Percentiles rank a stretch among this genome's conserved stretches.
Conservation (phyloP, 306 rosid genomes). For the Cicer cuneatum region DNA sequence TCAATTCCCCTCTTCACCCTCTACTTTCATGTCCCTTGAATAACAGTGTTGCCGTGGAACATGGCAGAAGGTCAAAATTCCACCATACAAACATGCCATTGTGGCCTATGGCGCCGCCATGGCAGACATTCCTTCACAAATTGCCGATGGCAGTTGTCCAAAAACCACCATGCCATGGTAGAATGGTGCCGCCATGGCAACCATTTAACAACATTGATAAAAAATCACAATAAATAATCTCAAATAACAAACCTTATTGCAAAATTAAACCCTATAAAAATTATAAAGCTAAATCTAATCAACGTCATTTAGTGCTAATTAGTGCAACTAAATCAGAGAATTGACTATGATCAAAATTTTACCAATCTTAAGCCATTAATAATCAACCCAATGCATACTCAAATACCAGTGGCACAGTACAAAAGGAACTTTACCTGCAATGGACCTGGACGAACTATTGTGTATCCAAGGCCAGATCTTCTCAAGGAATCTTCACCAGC, state of each 20-base stretch:
- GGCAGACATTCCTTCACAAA: no score
- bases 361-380: neutral
- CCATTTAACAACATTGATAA: no score
- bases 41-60: neutral
- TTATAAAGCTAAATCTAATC: slow-evolving; percentile 13
- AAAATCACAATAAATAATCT: neutral
- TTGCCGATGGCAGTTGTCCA: no score
- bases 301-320: slow-evolving; percentile 6
- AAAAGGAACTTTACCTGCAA: slow-evolving; percentile 65
- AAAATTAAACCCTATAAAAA: neutral
- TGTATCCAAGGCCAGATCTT: slow-evolving; percentile 96
- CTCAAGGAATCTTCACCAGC: slow-evolving; percentile 96
- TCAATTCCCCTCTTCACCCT: neutral
- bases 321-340: slow-evolving; percentile 16
- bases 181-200: no score
- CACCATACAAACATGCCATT: no score
- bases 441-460: slow-evolving; percentile 96
- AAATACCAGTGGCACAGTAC: slow-evolving; percentile 25
- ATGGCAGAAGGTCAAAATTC: no score
- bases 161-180: no score
- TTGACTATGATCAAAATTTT: neutral
- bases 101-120: no score
- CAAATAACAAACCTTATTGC: neutral
- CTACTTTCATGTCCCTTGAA: neutral
- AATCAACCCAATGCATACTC: slow-evolving; percentile 12